Evolutionary conservation across 345 rosid species (phyloP).

Genomic region (Eucalyptus lansdowneana): DNA sequence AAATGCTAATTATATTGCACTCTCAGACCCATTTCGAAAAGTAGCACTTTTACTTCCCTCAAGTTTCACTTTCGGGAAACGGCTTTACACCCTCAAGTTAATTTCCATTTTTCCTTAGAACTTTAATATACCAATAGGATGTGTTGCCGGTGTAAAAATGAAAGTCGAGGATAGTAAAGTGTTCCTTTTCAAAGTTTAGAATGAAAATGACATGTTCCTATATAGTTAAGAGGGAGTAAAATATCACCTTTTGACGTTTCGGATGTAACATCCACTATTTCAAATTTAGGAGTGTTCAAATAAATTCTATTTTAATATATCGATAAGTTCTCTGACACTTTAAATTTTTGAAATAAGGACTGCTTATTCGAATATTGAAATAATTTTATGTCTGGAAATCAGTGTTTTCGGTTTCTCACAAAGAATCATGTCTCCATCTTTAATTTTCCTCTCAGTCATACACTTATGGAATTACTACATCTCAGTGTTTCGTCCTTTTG

Average conservation of each 20-base stretch:
- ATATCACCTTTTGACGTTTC: background rate
- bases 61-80: background rate
- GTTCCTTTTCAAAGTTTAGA: background rate
- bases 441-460: background rate
- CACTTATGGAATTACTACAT: background rate
- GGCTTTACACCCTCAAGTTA: background rate
- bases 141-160: background rate
- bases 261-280: background rate
- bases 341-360: background rate
- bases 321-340: background rate
- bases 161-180: background rate
- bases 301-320: background rate
- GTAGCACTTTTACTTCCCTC: background rate
- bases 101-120: background rate
- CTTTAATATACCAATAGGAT: background rate
- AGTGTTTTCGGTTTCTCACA: background rate
- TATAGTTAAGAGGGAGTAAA: background rate
- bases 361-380: background rate
- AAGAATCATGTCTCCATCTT: background rate
- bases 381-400: background rate
- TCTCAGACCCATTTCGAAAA: background rate
- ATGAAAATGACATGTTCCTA: background rate
- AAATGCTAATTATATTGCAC: background rate
- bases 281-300: background rate
- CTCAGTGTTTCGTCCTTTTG: background rate